Base-by-base conservation (phyloP, 176 grass and related monocot genomes). In the Elaeis guineensis region DNA sequence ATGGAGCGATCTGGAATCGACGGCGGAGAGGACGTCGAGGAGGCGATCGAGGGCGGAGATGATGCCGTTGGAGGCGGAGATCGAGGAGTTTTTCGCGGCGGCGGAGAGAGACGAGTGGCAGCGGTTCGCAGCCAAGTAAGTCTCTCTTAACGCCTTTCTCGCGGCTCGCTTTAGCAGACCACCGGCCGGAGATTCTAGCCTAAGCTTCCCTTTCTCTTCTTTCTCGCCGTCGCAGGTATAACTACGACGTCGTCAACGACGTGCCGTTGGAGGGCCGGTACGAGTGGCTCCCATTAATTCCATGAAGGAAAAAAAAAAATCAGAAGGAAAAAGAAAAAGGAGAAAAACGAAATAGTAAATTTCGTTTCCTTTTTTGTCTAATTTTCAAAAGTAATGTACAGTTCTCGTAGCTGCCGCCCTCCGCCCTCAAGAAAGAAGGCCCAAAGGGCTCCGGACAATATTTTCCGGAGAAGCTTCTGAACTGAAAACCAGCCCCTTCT, bases 181-280 rank as follows among this genome's bases (percentile, higher is more conserved):
- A 19, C 23, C 7, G 12, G 28, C 12, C 52, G 39, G 11, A 6
- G 15, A 16, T 35, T 54, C n/a, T 44, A 48, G 21, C 51, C 65
- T 55, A 29, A 57, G 53, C 65, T 51, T 5, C 23, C 35, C 35
- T 44, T 30, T 11, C 35, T 44, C 35, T 44, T 11, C 9, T 12
- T 44, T 44, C 35, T 14, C 11, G 24, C 35, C 24, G 17, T 30
- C 24, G 64, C 64, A 66, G 64, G 64, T 66, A 66, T 50, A 66
- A 66, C 64, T 66, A 52, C 64, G 64, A 66, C 64, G 64, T 66
- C 50, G 50, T 66, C 64, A 66, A 29, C 24, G 64, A 66, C 52
- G 65, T 15, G 65, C 65, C 65, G 5, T 22, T 56, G 26, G 52
- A 25, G 52, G 65, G 65, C 1, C 65, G 52, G 2, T 68, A 21